Base-by-base conservation (phyloP, 225 moss, liverwort and hornwort genomes). In the Marchantia paleacea region DNA sequence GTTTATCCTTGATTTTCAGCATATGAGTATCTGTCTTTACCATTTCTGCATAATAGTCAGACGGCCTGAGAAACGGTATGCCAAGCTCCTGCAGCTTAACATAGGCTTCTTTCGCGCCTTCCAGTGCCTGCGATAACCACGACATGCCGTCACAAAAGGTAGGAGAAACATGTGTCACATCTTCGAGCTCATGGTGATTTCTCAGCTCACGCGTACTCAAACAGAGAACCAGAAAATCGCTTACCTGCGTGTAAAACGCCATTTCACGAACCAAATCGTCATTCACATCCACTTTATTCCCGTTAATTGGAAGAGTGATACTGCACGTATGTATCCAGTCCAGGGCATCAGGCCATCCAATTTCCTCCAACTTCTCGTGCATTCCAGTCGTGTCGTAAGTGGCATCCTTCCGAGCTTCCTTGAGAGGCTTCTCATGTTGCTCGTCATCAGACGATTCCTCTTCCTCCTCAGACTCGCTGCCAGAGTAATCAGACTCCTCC, bases 11-110 rank as follows among this genome's bases (percentile, higher is more conserved):
- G 30, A 99, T 91, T 84, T 95, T 99, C 16, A 99, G 80, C 97
- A 99, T 99, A 31, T 99, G 97, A 16, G 90, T 92, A 68, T 99
- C 95, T 12, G 95, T 91, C 90, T 99, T 99, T 8, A 99, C 91
- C 95, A 99, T 99, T 86, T 99, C 97, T 7, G 95, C 97, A 64
- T 99, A 99, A 77, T 92, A 99, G 78, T 95, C 95, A 47, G 87
- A 81, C n/a, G 97, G 95, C 80, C 97, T 89, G 29, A 91, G 87
- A 58, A 99, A 95, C 1, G 95, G 90, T 29, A 92, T 73, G n/a
- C 84, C 84, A 2, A 91, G 81, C 13, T 84, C 75, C 81, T 94
- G 92, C 31, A 95, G 22, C 81, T 88, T 92, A 85, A 90, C 24
- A 49, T 92, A 95, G 12, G 90, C 95, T 52, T 94, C 93, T 57